A percentile compares a stretch with the other conserved stretches of the same genome.
Evolutionary conservation across 768 basidiomycete species (phyloP).

Genomic region (Dioszegia aurantiaca): DNA sequence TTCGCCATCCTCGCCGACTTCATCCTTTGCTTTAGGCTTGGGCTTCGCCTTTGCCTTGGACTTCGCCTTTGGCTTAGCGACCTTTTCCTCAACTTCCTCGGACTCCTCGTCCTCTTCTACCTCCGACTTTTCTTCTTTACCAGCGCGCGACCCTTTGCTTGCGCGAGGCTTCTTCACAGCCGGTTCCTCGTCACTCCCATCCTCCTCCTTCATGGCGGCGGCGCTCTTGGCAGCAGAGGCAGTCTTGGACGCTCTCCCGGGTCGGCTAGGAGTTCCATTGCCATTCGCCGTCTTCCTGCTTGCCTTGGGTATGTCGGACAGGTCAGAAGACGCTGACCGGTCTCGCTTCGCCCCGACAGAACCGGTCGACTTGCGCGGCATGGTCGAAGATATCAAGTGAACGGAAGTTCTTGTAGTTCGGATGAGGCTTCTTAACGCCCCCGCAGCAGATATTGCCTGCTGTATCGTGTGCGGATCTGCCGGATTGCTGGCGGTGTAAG

Average conservation of each 20-base stretch:
- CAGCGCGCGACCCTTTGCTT: conserved; percentile 6
- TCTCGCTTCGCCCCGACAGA: conserved; percentile 19
- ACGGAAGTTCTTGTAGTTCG: not conserved
- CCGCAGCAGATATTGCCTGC: not conserved
- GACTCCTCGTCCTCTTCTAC: not conserved
- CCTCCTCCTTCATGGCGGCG: conserved; percentile 6
- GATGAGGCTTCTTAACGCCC: not conserved
- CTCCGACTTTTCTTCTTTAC: not conserved
- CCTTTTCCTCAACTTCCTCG: not conserved
- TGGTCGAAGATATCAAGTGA: not conserved
- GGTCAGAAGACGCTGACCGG: conserved; percentile 6
- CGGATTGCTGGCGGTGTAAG: not conserved
- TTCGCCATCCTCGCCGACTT: conserved; percentile 1
- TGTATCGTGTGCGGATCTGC: not conserved
- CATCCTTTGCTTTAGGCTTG: conserved; percentile 8
- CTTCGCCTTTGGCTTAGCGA: conserved; percentile 9
- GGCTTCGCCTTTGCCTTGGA: conserved; percentile 4
- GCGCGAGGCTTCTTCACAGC: conserved; percentile 23
- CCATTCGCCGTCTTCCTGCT: not conserved
- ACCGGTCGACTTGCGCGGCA: conserved; percentile 13
- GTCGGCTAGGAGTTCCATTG: conserved; percentile 1
- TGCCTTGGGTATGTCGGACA: not conserved
- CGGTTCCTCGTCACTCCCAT: conserved; percentile 11
- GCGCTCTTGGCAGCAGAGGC: conserved; percentile 6
- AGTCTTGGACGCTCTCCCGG: not conserved